phyloP scores from a whole-genome alignment of 192 early-diverging fungal species.

The Diversispora epigaea region DNA sequence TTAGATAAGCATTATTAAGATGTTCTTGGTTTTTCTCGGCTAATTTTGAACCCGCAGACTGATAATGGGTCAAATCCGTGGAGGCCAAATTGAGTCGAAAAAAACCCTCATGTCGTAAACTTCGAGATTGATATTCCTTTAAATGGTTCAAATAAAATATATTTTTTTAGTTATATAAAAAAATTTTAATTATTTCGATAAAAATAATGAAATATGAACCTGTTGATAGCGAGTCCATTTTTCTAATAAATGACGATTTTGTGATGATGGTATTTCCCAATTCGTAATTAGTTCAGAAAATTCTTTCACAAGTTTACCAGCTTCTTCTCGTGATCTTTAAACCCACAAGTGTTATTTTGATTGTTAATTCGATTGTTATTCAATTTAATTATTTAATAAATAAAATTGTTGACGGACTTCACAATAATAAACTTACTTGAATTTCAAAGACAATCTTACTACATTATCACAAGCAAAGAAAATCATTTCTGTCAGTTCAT shows the following conservation, averaged over 20 bases:
- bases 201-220: neutral
- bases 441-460: neutral
- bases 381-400: no score
- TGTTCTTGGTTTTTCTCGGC: conserved; percentile 1
- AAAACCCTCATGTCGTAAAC: conserved; percentile 17
- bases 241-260: neutral
- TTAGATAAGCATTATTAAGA: conserved; percentile 4
- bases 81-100: neutral
- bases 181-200: neutral
- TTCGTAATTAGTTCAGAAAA: conserved; percentile 3
- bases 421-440: neutral
- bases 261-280: conserved; percentile 1
- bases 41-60: neutral
- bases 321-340: neutral
- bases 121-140: conserved; percentile 22
- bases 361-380: no score
- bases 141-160: no score
- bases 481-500: conserved; percentile 6
- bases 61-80: neutral
- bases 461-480: conserved; percentile 19
- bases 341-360: neutral
- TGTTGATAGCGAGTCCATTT: conserved; percentile 22
- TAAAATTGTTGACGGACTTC: neutral
- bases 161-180: neutral
- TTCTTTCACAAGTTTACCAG: conserved; percentile 11